Evolutionary conservation across 1,284 basidiomycete genomes (phyloP).

Genomic region (Earliella scabrosa): DNA sequence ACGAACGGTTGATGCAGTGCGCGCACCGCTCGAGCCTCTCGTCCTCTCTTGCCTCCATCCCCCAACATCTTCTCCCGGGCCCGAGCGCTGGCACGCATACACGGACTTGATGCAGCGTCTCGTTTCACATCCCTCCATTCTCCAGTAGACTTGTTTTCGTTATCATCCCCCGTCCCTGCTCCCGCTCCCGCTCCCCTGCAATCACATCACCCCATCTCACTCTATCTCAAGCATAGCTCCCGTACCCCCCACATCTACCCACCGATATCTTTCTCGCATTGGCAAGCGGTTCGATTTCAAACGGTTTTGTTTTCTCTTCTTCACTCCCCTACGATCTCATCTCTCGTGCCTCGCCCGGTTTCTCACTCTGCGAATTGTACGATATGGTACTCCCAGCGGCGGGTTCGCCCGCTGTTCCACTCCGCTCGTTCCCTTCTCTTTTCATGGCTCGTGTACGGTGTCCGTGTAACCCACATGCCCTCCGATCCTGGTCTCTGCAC

Average conservation of each 20-base stretch:
- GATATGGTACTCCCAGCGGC: conserved; percentile 1
- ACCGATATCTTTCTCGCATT: not conserved
- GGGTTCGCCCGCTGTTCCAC: not conserved
- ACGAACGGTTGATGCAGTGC: conserved; percentile 13
- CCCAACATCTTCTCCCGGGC: not conserved
- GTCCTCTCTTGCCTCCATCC: not conserved
- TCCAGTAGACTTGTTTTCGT: not conserved
- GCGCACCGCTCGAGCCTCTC: conserved; percentile 3
- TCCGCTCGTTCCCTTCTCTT: not conserved
- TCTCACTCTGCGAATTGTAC: conserved; percentile 12
- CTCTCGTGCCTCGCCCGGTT: not conserved
- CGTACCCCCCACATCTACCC: not conserved
- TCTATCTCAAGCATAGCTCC: no score
- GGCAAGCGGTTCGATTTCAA: not conserved
- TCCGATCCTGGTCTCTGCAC: no score
- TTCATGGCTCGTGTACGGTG: not conserved
- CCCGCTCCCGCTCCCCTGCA: not conserved
- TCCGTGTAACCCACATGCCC: no score
- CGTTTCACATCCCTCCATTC: conserved; percentile 1
- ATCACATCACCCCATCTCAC: not conserved
- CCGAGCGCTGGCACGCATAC: conserved; percentile 17
- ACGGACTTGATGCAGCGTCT: conserved; percentile 19
- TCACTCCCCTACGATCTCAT: not conserved
- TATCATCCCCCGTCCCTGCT: not conserved
- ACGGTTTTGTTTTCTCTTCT: not conserved